phyloP scores from a whole-genome alignment of 257 asterid genomes.

The Thymus mandschuricus region DNA sequence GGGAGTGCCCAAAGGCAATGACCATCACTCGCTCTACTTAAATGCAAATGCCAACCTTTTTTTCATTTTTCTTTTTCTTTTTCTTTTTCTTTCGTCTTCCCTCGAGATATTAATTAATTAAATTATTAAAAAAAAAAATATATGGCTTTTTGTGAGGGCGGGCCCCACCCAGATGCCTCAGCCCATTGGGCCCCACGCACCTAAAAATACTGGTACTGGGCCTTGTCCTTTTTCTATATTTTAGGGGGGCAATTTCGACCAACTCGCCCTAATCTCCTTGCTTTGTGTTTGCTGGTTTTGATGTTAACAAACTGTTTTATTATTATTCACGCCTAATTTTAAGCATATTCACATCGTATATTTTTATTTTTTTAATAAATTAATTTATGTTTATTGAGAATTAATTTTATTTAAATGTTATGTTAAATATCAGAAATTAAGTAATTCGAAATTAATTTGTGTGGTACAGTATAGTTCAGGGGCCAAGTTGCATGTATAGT shows the following conservation, averaged over 20 bases:
- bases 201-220: neutral
- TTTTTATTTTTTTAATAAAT: neutral
- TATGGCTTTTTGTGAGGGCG: neutral
- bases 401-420: too few relatives aligned
- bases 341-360: constrained; percentile 2
- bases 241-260: constrained; percentile 1
- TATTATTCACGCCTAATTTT: neutral
- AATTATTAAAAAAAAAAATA: too few relatives aligned
- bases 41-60: constrained; percentile 11
- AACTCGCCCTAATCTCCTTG: neutral
- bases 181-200: constrained; percentile 25
- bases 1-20: constrained; percentile 18
- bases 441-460: too few relatives aligned
- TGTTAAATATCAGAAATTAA: too few relatives aligned
- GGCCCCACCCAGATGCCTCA: constrained; percentile 26
- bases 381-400: too few relatives aligned
- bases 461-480: neutral
- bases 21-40: constrained; percentile 24
- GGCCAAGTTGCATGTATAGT: constrained; percentile 1
- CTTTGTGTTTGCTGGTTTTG: neutral
- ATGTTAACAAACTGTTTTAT: neutral
- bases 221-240: neutral
- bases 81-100: constrained; percentile 3
- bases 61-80: too few relatives aligned
- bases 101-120: neutral